Evolutionary conservation across 2,329 filamentous ascomycete species (phyloP), one percentile per base, ranked within the genome.

Genomic region (Clonostachys rosea): DNA sequence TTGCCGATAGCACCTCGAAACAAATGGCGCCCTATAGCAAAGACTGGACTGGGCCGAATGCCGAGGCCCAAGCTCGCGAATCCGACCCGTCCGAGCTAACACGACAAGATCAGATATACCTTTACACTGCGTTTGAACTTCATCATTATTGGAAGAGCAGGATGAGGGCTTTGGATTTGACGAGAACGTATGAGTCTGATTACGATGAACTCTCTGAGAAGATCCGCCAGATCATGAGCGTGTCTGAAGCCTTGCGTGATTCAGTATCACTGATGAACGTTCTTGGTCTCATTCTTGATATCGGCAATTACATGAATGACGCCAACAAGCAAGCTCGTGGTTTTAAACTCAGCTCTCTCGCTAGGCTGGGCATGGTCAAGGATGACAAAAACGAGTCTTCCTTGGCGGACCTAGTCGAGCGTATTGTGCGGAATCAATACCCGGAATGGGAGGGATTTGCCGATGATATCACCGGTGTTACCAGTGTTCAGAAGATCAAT

Each of bases 241-340:
- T 96, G 9, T 92, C 91, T 5, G 92, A 97, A 69, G 88, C 90
- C 10, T 73, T 99, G 47, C 83, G 92, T 43, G 91, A 95, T 62
- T 96, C 91, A 2, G 90, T 95, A 24, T 87, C 90, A 24, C 72
- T 99, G 58, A 96, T 97, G 86, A 96, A 95, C 55, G 91, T 99
- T 42, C 81, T 99, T 48, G 91, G 92, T 49, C 78, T 97, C 52
- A 99, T 99, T 67, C 75, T 99, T 58, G 92, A 96, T 66, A 96
- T 99, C 61, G 94, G 94, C 67, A 99, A 99, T 68, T 99, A 96
- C 77, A 99, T 99, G 94, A 99, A 99, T 74, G 94, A 97, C 63
- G 87, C 91, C 47, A 97, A 96, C 71, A 99, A 99, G 73, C 94
- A 97, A 70, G 94, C 94, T 5, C 89, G 87, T 49, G 94, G 94